Evolutionary conservation across 352 stramenopile species (phyloP), one percentile per base, ranked within the genome.

Genomic region (Vaucheria bursata): DNA sequence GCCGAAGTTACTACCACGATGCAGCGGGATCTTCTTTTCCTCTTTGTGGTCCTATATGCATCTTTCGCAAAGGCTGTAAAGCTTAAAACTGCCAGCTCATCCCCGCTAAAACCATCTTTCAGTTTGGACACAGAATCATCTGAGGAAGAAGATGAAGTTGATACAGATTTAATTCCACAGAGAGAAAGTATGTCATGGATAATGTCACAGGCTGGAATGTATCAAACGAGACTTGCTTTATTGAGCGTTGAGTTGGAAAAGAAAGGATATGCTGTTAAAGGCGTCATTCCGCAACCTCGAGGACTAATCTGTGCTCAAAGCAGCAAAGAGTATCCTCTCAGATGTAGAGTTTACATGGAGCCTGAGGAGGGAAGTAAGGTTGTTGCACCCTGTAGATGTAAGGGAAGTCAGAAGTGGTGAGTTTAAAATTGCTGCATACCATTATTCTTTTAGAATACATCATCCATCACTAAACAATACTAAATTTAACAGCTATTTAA

Each of bases 261-360:
- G 18, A 4, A 69, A 18, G 45, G 45, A 25, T 69, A 69, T 69
- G 59, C 6, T 6, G 29, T 69, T 6, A 69, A 18, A 38, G 4
- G 4, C 4, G 18, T 69, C 59, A 69, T 69, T 18, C 59, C 59
- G 5, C 59, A 69, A 29, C 59, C 59, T 6, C 59, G 6, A 38
- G 59, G 59, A 18, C 59, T 69, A 6, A 18, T 69, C 4, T 69
- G 59, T 38, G 59, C 59, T 38, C 6, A 69, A 29, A 69, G 59
- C 59, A 69, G 6, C 5, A 69, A 69, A 29, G 59, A 69, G 59
- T 29, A 69, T 38, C 59, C 59, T 18, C 59, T 69, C 6, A 6
- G 59, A 4, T 69, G 59, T 29, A 69, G 59, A 38, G 59, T 69
- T 6, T 69, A 69, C 18, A 69, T 69, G 59, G 59, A 69, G 34